Conservation (phyloP, 1,284 basidiomycete species). For the Thecaphora frezii region DNA sequence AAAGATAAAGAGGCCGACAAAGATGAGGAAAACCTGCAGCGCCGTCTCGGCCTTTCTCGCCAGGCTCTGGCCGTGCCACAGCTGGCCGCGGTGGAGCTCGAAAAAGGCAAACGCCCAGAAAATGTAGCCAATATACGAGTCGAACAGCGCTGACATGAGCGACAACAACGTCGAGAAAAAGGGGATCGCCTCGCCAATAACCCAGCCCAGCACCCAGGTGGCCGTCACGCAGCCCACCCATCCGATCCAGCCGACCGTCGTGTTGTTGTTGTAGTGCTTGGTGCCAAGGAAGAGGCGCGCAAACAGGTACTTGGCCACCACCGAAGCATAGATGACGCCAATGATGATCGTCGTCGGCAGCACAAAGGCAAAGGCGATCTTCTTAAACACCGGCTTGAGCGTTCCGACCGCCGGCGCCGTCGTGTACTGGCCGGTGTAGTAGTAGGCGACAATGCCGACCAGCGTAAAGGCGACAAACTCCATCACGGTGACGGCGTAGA, state of each 20-base stretch:
- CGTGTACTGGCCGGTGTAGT: conserved; percentile 61
- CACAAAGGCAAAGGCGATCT: conserved; percentile 56
- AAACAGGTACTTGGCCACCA: conserved; percentile 56
- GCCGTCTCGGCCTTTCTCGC: conserved; percentile 40
- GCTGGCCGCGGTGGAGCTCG: conserved; percentile 59
- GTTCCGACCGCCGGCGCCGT: conserved; percentile 47
- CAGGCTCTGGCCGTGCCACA: conserved; percentile 43
- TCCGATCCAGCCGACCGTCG: conserved; percentile 65
- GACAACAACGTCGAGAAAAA: conserved; percentile 63
- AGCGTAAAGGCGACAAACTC: conserved; percentile 69
- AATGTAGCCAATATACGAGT: conserved; percentile 60
- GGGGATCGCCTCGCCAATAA: conserved; percentile 65
- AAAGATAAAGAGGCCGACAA: conserved; percentile 61
- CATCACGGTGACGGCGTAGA: conserved; percentile 62
- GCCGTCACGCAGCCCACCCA: conserved; percentile 67
- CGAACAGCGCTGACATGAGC: conserved; percentile 60
- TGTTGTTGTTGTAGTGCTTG: conserved; percentile 62
- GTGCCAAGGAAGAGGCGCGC: conserved; percentile 48
- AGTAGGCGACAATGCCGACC: conserved; percentile 68
- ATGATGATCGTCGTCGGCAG: conserved; percentile 58
- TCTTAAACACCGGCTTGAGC: conserved; percentile 40
- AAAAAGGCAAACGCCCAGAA: conserved; percentile 63
- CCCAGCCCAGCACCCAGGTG: conserved; percentile 68
- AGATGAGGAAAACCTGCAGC: conserved; percentile 61
- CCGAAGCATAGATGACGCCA: conserved; percentile 55